A percentile compares a stretch with the other conserved stretches of the same genome.
These are phyloP conservation scores for Isatis lusitanica DNA, from an alignment of 441 rosid genomes.

Conservation along the genomic window DNA sequence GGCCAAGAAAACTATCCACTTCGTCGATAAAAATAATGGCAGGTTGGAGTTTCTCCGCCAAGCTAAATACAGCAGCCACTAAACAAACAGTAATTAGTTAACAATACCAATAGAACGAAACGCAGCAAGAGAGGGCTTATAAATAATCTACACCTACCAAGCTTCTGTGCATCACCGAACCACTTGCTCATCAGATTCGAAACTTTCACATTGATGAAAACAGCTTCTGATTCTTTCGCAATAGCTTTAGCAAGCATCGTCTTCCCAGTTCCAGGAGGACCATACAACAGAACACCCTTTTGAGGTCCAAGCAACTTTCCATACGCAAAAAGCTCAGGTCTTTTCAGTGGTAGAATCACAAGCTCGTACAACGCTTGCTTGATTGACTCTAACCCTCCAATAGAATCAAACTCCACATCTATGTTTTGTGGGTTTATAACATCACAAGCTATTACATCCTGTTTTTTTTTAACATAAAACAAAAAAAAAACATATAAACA, in stretches of 20 bases:
- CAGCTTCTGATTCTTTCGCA: conserved; percentile 86
- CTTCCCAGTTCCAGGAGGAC: conserved; percentile 94
- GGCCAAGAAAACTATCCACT: conserved; percentile 95
- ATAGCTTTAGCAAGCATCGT: conserved; percentile 95
- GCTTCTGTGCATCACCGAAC: conserved; percentile 96
- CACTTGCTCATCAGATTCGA: conserved; percentile 94
- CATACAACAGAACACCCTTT: conserved; percentile 83
- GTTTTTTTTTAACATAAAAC: conserved; percentile 12
- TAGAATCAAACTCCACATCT: conserved; percentile 77
- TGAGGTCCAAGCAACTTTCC: conserved; percentile 89
- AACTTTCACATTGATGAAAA: conserved; percentile 77
- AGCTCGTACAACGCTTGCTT: conserved; percentile 75
- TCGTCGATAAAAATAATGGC: conserved; percentile 96
- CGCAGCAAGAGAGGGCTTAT: neutral
- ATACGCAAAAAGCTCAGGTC: conserved; percentile 77
- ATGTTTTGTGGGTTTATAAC: conserved; percentile 83
- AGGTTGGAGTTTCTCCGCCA: conserved; percentile 94
- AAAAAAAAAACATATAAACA: neutral
- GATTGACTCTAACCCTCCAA: conserved; percentile 78
- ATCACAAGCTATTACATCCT: conserved; percentile 92
- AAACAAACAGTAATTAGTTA: conserved; percentile 31
- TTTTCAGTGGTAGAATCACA: conserved; percentile 71
- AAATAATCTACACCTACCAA: conserved; percentile 50
- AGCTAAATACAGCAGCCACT: conserved; percentile 97
- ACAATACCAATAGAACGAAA: neutral